Evolutionary conservation across 495 filamentous ascomycete genomes (phyloP), one percentile per base, ranked within the genome.

Genomic region (Neurospora sp.): DNA sequence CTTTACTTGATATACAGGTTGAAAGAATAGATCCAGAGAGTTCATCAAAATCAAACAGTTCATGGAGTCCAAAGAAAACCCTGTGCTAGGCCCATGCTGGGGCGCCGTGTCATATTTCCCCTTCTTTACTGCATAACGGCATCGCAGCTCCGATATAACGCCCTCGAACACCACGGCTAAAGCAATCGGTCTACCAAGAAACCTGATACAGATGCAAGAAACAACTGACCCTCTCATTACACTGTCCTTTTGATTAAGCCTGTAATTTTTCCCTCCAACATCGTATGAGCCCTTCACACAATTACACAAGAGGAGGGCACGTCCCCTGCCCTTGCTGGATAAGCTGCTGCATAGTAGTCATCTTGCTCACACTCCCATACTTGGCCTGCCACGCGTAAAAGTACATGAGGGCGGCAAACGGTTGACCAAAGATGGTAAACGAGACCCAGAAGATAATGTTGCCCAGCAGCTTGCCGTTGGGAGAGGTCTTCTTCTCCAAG

Each of bases 351-450:
- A 14, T 6, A 49, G 14, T 20, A 23, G 70, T 42, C 75, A 71
- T 37, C 40, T 78, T 82, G 46, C 83, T 82, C 11, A 87, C 85
- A 77, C 90, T 94, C 23, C 96, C 96, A 80, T 97, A 97, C 83
- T 99, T 99, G 23, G 93, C 94, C 81, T 98, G 95, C 96, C 96
- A 99, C 16, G 94, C 96, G 79, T 97, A 98, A 81, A 97, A 99
- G 80, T 99, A 99, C 75, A 96, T 79, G 41, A 98, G 80, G 3
- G 93, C 94, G 0, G 93, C 95, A 44, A 98, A 84, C 12, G 96
- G 96, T 86, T 99, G 96, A 0, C 96, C 96, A 0, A 98, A 90
- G 18, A 99, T 86, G 74, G 93, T 97, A 79, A 99, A 99, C 38
- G 90, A 92, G 42, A 96, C 86, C 96, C 96, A 99, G 82, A 99